These are phyloP conservation scores for Eucalyptus shirleyi DNA, from an alignment of 345 rosid species.

Conservation along the genomic window DNA sequence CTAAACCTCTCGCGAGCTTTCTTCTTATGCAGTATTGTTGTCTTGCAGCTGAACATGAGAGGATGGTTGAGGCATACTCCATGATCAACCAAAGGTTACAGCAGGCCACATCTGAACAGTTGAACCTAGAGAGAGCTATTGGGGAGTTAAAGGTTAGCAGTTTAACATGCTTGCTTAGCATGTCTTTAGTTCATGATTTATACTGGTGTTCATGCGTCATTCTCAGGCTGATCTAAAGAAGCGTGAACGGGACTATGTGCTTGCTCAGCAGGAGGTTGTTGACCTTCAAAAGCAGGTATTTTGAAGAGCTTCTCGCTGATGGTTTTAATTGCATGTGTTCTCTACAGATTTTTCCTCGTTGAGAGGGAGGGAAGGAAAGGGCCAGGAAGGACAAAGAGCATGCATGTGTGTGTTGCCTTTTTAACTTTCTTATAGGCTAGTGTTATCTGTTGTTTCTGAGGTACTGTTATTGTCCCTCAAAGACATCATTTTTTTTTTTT, in stretches of 20 bases:
- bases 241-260: slow-evolving; percentile 56
- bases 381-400: background rate
- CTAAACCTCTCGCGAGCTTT: background rate
- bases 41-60: slow-evolving; percentile 76
- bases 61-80: slow-evolving; percentile 74
- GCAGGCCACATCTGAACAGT: slow-evolving; percentile 54
- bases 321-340: background rate
- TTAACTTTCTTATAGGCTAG: background rate
- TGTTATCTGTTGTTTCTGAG: background rate
- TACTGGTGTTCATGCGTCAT: background rate
- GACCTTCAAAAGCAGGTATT: slow-evolving; percentile 84
- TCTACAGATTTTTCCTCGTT: background rate
- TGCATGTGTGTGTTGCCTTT: background rate
- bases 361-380: background rate
- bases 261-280: slow-evolving; percentile 67
- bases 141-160: slow-evolving; percentile 58
- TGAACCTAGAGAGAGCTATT: slow-evolving; percentile 58
- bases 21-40: background rate
- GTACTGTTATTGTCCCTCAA: background rate
- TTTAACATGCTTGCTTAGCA: background rate
- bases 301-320: background rate
- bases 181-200: background rate
- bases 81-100: slow-evolving; percentile 65
- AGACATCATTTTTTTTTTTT: background rate
- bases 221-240: slow-evolving; percentile 68